Evolutionary conservation across 345 rosid species (phyloP), one percentile per base, ranked within the genome.

Genomic region (Ricinus communis): DNA sequence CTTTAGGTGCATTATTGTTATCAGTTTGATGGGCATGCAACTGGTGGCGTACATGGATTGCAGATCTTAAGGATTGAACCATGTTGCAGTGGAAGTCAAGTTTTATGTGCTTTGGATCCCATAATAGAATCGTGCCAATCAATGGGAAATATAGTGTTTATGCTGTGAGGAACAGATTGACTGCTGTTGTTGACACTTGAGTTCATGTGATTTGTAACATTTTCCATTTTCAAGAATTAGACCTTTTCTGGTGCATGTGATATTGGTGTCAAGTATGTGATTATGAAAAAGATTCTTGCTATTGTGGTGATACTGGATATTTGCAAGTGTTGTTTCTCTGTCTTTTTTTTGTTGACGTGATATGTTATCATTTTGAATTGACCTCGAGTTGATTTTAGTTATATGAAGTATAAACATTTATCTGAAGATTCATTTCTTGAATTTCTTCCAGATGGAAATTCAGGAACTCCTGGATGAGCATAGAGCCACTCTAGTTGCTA

Each of bases 391-490:
- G 31, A 33, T 45, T 62, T 66, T 57, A 19, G 24, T 45, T 65
- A 21, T 31, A 43, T 54, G 8, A n/a, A n/a, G n/a, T n/a, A n/a
- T n/a, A n/a, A n/a, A 24, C 13, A 33, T 15, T 65, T 59, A 18
- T 33, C 72, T 73, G 51, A 67, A 41, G 10, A 53, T 47, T 7
- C 50, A 18, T 71, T 27, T 53, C 46, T 71, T 68, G 64, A 51
- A 57, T 69, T 21, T 71, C 81, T 62, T 70, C 62, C 76, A 91
- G 97, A 76, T 78, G 75, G 98, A 85, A 82, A 75, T 86, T 59
- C 89, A 84, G 71, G 76, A 81, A 79, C 80, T 90, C 38, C 76
- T 90, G n/a, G 91, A 90, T 80, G 88, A 87, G 76, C 92, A 87
- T 61, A 84, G 77, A 70, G 80, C 76, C 65, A 66, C 73, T 40